phyloP scores from a whole-genome alignment of 2,329 filamentous ascomycete species.

The Aaosphaeria pasadenensis region DNA sequence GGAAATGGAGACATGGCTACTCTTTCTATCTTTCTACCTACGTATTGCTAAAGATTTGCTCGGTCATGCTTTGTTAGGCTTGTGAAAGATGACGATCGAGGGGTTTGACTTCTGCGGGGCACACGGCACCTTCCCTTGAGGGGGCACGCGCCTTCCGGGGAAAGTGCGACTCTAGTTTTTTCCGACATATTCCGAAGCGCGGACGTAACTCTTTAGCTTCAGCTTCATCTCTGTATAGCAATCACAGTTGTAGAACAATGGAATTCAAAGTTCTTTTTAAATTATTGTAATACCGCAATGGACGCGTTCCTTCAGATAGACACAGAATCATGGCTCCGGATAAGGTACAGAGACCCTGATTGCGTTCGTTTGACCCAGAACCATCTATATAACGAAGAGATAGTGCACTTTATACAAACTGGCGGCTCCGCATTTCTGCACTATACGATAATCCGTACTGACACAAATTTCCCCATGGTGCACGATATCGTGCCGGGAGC shows the following conservation, averaged over 20 bases:
- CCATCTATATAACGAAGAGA: too few relatives aligned
- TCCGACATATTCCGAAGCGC: conserved; percentile 14
- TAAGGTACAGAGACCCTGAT: not conserved
- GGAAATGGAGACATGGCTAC: not conserved
- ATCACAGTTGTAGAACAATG: not conserved
- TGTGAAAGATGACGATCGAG: conserved; percentile 21
- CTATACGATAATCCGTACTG: not conserved
- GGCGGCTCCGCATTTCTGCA: not conserved
- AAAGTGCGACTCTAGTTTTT: conserved; percentile 1
- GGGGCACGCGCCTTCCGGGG: not conserved
- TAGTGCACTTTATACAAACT: too few relatives aligned
- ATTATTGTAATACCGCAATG: not conserved
- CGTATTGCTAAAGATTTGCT: not conserved
- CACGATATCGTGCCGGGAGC: conserved; percentile 5
- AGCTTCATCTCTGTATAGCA: not conserved
- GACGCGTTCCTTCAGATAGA: not conserved
- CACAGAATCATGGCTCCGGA: not conserved
- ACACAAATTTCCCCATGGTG: not conserved
- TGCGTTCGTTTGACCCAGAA: too few relatives aligned
- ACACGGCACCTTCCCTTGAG: conserved; percentile 6
- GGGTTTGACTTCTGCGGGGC: conserved; percentile 14
- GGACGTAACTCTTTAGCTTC: not conserved
- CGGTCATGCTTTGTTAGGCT: conserved; percentile 15
- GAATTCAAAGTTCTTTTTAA: not conserved
- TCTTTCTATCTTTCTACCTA: conserved; percentile 3